Base-by-base conservation (phyloP, 495 filamentous ascomycete species). In the Aspergillus carlsbadensis region DNA sequence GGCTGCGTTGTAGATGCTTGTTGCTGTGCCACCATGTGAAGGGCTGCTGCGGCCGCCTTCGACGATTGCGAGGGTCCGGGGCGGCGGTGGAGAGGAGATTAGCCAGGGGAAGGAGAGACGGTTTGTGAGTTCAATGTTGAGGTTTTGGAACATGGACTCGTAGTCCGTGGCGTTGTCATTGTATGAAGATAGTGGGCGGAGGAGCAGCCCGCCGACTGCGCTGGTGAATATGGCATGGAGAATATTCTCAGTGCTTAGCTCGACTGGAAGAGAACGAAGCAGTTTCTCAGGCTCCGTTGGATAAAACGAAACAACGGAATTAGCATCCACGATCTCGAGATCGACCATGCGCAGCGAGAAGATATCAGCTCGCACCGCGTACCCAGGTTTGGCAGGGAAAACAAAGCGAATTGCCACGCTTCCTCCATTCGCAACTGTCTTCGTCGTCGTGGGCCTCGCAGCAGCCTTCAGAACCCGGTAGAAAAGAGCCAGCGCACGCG, bases 1-100 rank as follows among this genome's bases (percentile, higher is more conserved):
- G 8, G 78, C 77, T 5, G 76, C 76, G 13, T 42, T 46, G 48
- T 61, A 61, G 7, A 56, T 26, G 14, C 35, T 20, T 22, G 13
- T 31, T 31, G 3, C 46, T 10, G 10, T 26, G 11, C 46, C 46
- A 6, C 15, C 20, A 13, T 31, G 17, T 11, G 41, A 20, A 5
- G 17, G 42, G 22, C n/a, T n/a, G 26, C 4, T 1, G 15, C 37
- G 20, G 2, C 41, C 29, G 17, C 54, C 44, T 18, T 56, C 33
- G 20, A 56, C 22, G 5, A 22, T 15, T 18, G 54, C 54, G 13
- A 56, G 34, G 11, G 15, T 26, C 20, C 31, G 13, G n/a, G 18
- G 26, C 18, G 18, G 13, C 13, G 34, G 29, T 7, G 24, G 7
- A 4, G 21, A 21, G 8, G 21, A 6, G 10, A 13, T 18, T 3